Evolutionary conservation across 2,329 filamentous ascomycete genomes (phyloP).

Genomic region (Pseudogymnoascus sp.): DNA sequence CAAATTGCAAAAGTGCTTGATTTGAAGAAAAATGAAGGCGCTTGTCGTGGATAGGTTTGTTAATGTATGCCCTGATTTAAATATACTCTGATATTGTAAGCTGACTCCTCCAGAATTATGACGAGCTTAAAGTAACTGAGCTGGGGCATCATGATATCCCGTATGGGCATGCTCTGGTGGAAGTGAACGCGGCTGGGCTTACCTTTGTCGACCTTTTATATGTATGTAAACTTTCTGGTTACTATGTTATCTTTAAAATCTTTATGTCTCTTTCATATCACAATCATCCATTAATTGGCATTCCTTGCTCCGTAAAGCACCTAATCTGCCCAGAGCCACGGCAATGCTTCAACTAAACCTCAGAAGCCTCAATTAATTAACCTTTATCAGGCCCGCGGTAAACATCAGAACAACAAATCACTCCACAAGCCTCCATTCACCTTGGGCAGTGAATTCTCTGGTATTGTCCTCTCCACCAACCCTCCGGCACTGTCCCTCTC

Average conservation of each 20-base stretch:
- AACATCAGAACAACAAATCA: slow-evolving; percentile 52
- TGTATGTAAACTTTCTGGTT: slow-evolving; percentile 19
- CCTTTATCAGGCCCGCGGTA: slow-evolving; percentile 37
- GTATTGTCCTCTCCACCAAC: slow-evolving; percentile 40
- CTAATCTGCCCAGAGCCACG: not conserved
- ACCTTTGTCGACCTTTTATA: slow-evolving; percentile 56
- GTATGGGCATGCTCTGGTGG: slow-evolving; percentile 34
- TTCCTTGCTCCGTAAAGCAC: not conserved
- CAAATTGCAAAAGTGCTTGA: not conserved
- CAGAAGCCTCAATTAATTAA: slow-evolving; percentile 1
- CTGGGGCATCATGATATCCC: slow-evolving; percentile 28
- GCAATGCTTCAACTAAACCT: not conserved
- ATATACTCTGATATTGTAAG: slow-evolving; percentile 7
- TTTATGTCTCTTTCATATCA: not conserved
- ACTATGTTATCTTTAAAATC: not conserved
- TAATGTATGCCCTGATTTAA: slow-evolving; percentile 21
- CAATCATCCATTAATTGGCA: not conserved
- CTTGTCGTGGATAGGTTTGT: slow-evolving; percentile 32
- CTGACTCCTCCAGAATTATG: slow-evolving; percentile 20
- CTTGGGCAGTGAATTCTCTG: slow-evolving; percentile 52
- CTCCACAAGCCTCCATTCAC: slow-evolving; percentile 49
- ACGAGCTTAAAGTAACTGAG: slow-evolving; percentile 27
- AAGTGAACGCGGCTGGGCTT: slow-evolving; percentile 45
- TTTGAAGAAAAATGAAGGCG: slow-evolving; percentile 30
- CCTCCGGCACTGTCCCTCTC: slow-evolving; percentile 30